Evolutionary conservation across 495 filamentous ascomycete species (phyloP).

Genomic region (Bathelium albidoporum): DNA sequence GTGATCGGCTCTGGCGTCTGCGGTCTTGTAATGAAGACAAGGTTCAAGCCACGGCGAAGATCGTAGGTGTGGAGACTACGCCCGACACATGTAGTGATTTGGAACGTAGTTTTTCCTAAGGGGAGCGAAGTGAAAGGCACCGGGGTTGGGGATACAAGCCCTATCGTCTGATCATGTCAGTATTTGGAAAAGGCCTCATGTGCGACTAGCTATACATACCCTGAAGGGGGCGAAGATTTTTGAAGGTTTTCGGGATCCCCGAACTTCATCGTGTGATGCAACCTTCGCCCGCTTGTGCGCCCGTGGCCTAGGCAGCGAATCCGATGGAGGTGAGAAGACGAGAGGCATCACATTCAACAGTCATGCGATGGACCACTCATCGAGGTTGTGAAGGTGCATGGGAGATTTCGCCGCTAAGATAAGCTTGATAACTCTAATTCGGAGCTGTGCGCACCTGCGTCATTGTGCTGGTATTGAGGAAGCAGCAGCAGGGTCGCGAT

Average conservation of each 20-base stretch:
- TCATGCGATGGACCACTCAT: not conserved
- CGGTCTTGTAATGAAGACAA: constrained; percentile 84
- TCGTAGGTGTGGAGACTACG: constrained; percentile 90
- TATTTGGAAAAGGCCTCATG: not conserved
- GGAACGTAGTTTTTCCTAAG: constrained; percentile 86
- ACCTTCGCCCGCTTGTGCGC: constrained; percentile 26
- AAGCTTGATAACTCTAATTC: not conserved
- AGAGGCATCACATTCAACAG: not conserved
- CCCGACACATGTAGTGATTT: constrained; percentile 91
- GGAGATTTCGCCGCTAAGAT: not conserved
- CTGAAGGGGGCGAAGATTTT: constrained; percentile 85
- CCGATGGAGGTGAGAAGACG: not conserved
- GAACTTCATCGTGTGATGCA: constrained; percentile 23
- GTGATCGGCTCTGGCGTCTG: constrained; percentile 79
- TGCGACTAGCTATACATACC: constrained; percentile 41
- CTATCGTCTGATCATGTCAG: constrained; percentile 57
- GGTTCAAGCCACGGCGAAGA: constrained; percentile 72
- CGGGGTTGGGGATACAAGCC: constrained; percentile 77
- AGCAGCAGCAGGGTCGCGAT: not conserved
- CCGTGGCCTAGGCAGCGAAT: not conserved
- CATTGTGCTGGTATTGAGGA: not conserved
- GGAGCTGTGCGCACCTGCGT: not conserved
- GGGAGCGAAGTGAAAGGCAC: constrained; percentile 84
- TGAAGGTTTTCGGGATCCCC: constrained; percentile 40
- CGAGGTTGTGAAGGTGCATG: not conserved